Conservation (phyloP, 208 protist genomes). For the Entamoeba moshkovskii region DNA sequence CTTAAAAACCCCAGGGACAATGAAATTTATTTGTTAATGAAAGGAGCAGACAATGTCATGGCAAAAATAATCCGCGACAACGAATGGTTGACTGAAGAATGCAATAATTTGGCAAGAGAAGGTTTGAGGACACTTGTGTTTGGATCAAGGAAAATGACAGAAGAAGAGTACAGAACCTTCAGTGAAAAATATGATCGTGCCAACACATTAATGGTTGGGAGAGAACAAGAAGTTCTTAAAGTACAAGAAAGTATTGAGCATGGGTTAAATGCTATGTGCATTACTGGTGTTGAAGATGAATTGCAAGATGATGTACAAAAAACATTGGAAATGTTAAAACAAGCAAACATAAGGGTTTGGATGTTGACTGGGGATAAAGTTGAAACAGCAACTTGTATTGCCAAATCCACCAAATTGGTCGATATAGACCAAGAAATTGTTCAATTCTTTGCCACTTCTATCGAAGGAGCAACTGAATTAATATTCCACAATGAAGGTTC, state of each 20-base stretch:
- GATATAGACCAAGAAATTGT: slow-evolving; percentile 49
- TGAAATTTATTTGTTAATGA: slow-evolving; percentile 75
- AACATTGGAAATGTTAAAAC: slow-evolving; percentile 75
- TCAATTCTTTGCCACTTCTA: slow-evolving; percentile 19
- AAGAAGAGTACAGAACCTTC: neutral
- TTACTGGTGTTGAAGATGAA: slow-evolving; percentile 88
- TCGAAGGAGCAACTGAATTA: neutral
- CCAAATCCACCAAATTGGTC: slow-evolving; percentile 64
- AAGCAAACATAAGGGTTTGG: slow-evolving; percentile 87
- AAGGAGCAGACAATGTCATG: slow-evolving; percentile 79
- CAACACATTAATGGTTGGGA: neutral
- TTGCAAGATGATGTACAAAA: slow-evolving; percentile 70
- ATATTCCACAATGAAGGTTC: slow-evolving; percentile 15
- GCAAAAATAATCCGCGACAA: slow-evolving; percentile 51
- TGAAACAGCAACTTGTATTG: slow-evolving; percentile 48
- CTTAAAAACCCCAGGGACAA: slow-evolving; percentile 24
- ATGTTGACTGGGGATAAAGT: slow-evolving; percentile 95
- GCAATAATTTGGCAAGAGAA: slow-evolving; percentile 74
- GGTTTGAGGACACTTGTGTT: slow-evolving; percentile 78
- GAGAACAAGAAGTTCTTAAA: neutral
- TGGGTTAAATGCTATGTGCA: slow-evolving; percentile 57
- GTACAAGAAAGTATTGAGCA: neutral
- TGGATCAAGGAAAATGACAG: slow-evolving; percentile 22
- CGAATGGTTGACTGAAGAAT: slow-evolving; percentile 82
- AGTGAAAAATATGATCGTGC: neutral